Percentiles rank a stretch among this genome's conserved stretches.
Conservation (phyloP, 169 alveolate genomes). For the Eimeria sp. region DNA sequence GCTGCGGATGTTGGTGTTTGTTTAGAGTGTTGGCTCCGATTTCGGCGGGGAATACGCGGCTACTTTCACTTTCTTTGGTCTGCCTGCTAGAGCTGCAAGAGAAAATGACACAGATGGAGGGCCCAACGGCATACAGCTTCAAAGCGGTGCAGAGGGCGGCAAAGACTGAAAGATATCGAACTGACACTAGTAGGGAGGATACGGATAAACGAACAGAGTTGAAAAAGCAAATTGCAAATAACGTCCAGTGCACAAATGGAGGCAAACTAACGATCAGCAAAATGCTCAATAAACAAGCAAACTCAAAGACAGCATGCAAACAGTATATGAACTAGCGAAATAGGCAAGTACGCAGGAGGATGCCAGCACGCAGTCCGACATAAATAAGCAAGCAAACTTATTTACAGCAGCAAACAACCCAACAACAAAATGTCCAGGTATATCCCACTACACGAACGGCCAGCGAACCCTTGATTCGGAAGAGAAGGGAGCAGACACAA, state of each 20-base stretch:
- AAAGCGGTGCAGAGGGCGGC: background rate
- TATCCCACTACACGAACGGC: too few species aligned
- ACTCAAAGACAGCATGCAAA: background rate
- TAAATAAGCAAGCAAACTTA: background rate
- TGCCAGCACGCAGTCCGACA: background rate
- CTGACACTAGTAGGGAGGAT: background rate
- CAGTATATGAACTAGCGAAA: background rate
- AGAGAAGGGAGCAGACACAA: background rate
- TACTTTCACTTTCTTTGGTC: background rate
- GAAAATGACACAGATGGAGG: background rate
- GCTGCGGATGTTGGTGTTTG: conserved; percentile 50
- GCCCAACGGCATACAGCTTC: background rate
- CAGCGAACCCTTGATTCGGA: too few species aligned
- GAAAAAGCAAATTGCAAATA: too few species aligned
- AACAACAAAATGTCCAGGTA: background rate
- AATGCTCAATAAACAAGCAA: background rate
- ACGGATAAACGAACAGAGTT: background rate
- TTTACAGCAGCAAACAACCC: background rate
- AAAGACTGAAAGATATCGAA: too few species aligned
- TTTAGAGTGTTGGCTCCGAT: background rate
- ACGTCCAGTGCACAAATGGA: too few species aligned
- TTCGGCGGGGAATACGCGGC: background rate
- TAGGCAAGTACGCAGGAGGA: background rate
- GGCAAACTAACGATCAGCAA: background rate
- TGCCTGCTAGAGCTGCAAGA: conserved; percentile 1